Base-by-base conservation (phyloP, 177 flowering plant genomes). In the Vitis hybrid region DNA sequence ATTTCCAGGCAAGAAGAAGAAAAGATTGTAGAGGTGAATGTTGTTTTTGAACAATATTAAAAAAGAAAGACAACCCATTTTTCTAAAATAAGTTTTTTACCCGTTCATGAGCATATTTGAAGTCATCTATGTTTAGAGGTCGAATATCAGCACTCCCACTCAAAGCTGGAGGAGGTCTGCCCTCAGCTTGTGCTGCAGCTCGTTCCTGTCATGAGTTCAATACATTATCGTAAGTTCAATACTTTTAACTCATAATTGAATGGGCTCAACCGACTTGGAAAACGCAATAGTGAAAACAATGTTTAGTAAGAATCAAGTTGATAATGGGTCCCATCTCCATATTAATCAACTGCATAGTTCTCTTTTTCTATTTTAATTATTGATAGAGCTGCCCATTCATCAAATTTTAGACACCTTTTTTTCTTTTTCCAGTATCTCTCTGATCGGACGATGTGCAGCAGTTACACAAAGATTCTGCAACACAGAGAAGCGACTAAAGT, bases 391-490 rank as follows among this genome's bases (percentile, higher is more conserved):
- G 29, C 29, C 29, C 29, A 14, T 53, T 53, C 15, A 39, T 39
- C 45, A 39, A 39, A 39, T 39, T 39, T 4, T 5, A 39, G 45
- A 39, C 0, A 93, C 99, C 97, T 92, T 90, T 74, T 96, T 92
- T 73, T 93, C 99, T 81, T 85, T 92, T 66, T 93, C 95, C 79
- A 96, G 63, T 54, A 96, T 83, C 77, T 96, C 97, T 73, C 92
- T 85, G n/a, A 93, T 92, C 29, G 99, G 99, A 61, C 90, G 81
- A 67, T 96, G 95, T 10, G 99, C 98, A 74, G 99, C 99, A 69
- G 99, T 79, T 60, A 93, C 97, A 83, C 99, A 96, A 0, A 96
- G 85, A 83, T 93, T 96, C 99, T 96, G 92, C 76, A 83, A 68
- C 39, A 67, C 14, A 51, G 53, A 12, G 52, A 48, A 62, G 19